phyloP scores from a whole-genome alignment of 176 grass and related monocot species.

The Aegilops bicornis region DNA sequence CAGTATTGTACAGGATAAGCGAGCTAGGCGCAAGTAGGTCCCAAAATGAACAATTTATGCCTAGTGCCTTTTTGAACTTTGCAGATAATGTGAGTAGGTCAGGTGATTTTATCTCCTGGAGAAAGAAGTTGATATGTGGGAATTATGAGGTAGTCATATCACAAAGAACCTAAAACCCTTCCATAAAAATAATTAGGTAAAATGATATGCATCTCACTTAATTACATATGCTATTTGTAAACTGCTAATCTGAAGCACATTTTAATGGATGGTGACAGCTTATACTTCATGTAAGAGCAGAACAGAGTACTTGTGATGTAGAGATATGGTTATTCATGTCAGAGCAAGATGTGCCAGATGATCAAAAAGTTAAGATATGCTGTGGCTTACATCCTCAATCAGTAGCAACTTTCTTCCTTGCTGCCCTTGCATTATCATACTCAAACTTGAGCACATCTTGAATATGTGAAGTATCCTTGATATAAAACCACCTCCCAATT shows the following conservation, averaged over 20 bases:
- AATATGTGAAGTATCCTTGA: slow-evolving; percentile 96
- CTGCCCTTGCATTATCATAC: slow-evolving; percentile 95
- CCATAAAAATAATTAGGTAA: too few species aligned
- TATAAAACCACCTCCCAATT: slow-evolving; percentile 73
- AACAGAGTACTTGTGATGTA: background rate
- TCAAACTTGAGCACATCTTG: slow-evolving; percentile 90
- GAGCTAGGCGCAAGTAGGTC: too few species aligned
- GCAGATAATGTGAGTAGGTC: too few species aligned
- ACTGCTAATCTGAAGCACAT: background rate
- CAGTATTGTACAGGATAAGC: too few species aligned
- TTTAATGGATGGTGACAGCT: background rate
- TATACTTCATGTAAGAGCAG: background rate
- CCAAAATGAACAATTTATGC: too few species aligned
- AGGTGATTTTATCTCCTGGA: too few species aligned
- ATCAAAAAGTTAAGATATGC: background rate
- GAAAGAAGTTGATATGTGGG: too few species aligned
- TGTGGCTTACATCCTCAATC: slow-evolving; percentile 69
- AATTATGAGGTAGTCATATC: background rate
- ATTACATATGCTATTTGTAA: background rate
- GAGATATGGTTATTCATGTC: background rate
- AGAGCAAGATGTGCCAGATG: background rate
- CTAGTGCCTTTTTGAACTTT: too few species aligned
- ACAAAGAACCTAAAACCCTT: background rate
- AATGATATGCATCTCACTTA: too few species aligned
- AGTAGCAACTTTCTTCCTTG: slow-evolving; percentile 81